Evolutionary conservation across 805 yeast species (phyloP).

Genomic region (Priceomyces carsonii): DNA sequence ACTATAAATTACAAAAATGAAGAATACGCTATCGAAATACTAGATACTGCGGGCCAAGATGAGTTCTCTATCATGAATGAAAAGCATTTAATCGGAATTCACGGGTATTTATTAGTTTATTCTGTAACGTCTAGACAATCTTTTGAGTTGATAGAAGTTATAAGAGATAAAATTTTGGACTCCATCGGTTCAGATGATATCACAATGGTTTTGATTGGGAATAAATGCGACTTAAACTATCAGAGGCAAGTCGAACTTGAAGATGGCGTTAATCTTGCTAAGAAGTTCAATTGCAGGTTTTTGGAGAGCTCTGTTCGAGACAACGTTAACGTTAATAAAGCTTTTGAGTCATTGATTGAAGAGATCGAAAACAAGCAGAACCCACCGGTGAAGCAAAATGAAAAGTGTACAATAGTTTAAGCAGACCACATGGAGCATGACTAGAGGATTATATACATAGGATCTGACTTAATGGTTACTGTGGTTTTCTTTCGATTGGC

Average conservation of each 20-base stretch:
- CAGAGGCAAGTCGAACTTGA: slow-evolving; percentile 62
- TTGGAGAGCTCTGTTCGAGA: slow-evolving; percentile 52
- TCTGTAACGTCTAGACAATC: slow-evolving; percentile 77
- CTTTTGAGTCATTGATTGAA: slow-evolving; percentile 60
- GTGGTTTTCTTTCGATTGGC: too few relatives aligned
- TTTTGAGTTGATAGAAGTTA: slow-evolving; percentile 71
- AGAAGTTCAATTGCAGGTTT: slow-evolving; percentile 45
- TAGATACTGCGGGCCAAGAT: slow-evolving; percentile 94
- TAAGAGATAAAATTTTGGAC: slow-evolving; percentile 82
- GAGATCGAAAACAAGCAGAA: slow-evolving; percentile 64
- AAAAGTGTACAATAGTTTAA: slow-evolving; percentile 52
- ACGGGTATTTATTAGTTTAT: slow-evolving; percentile 81
- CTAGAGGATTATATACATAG: too few relatives aligned
- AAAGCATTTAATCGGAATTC: slow-evolving; percentile 76
- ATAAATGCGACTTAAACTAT: slow-evolving; percentile 65
- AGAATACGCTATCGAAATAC: slow-evolving; percentile 77
- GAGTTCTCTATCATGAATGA: slow-evolving; percentile 81
- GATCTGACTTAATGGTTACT: too few relatives aligned
- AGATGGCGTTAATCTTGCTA: slow-evolving; percentile 50
- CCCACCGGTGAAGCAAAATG: slow-evolving; percentile 46
- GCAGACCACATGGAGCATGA: neutral
- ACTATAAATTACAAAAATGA: slow-evolving; percentile 66
- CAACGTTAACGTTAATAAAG: slow-evolving; percentile 45
- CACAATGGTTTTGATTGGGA: slow-evolving; percentile 62
- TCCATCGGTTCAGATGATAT: slow-evolving; percentile 51